Evolutionary conservation across 495 filamentous ascomycete genomes (phyloP).

Genomic region (Pseudevernia furfuracea): DNA sequence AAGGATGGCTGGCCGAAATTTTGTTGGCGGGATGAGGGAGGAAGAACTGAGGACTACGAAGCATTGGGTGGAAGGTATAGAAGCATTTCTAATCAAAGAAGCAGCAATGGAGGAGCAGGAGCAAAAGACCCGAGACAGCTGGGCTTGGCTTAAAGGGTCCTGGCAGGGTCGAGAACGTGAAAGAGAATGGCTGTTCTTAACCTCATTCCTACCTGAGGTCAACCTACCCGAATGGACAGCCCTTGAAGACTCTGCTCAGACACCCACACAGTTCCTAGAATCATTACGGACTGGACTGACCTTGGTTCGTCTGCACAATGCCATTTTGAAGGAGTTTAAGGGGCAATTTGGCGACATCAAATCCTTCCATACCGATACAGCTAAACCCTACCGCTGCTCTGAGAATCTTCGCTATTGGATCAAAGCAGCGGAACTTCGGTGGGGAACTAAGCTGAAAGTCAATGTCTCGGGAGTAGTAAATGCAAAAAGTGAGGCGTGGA

Average conservation of each 20-base stretch:
- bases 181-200: constrained; percentile 60
- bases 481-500: constrained; percentile 59
- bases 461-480: constrained; percentile 84
- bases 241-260: constrained; percentile 41
- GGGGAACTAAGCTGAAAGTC: constrained; percentile 79
- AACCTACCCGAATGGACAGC: constrained; percentile 65
- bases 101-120: constrained; percentile 68
- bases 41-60: constrained; percentile 66
- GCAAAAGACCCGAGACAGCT: constrained; percentile 57
- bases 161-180: constrained; percentile 73
- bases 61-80: constrained; percentile 69
- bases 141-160: constrained; percentile 73
- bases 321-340: constrained; percentile 72
- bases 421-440: constrained; percentile 90
- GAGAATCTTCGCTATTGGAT: constrained; percentile 94
- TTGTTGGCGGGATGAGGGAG: constrained; percentile 68
- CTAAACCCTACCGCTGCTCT: constrained; percentile 85
- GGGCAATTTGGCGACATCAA: constrained; percentile 88
- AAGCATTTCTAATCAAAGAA: constrained; percentile 64
- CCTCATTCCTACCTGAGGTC: constrained; percentile 58
- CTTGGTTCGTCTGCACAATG: constrained; percentile 83
- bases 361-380: constrained; percentile 76
- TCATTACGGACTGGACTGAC: constrained; percentile 69
- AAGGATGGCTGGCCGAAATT: constrained; percentile 79
- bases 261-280: constrained; percentile 70